Evolutionary conservation across 192 early-diverging fungal genomes (phyloP).

Genomic region (Coemansia sp.): DNA sequence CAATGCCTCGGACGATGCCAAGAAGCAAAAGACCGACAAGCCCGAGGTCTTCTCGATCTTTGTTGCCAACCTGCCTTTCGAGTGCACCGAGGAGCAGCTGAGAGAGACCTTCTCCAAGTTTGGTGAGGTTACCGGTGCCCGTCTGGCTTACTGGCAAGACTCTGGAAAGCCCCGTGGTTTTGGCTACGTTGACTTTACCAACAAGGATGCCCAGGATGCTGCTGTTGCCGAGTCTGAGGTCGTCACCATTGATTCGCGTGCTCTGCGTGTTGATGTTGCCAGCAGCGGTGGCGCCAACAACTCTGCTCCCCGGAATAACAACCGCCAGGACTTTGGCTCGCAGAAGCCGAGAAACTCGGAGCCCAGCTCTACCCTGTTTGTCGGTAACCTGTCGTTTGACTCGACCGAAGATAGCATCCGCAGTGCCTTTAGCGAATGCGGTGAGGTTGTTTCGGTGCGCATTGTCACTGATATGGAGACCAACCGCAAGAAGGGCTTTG

Average conservation of each 20-base stretch:
- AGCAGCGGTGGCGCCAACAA: constrained; percentile 6
- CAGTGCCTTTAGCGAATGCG: constrained; percentile 91
- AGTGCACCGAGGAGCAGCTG: constrained; percentile 70
- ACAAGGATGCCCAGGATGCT: constrained; percentile 59
- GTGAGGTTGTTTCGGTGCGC: constrained; percentile 80
- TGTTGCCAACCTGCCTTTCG: constrained; percentile 88
- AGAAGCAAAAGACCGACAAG: constrained; percentile 57
- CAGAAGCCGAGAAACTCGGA: constrained; percentile 52
- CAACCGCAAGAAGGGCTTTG: constrained; percentile 89
- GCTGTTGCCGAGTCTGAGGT: constrained; percentile 64
- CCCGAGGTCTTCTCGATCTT: constrained; percentile 72
- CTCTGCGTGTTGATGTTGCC: constrained; percentile 70
- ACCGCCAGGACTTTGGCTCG: constrained; percentile 17
- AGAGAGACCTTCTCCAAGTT: constrained; percentile 64
- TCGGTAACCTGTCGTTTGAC: constrained; percentile 85
- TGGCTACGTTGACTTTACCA: constrained; percentile 85
- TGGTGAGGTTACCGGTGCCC: constrained; percentile 69
- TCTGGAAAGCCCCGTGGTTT: constrained; percentile 64
- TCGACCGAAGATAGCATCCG: constrained; percentile 86
- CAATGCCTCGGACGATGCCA: constrained; percentile 30
- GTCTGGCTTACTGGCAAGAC: constrained; percentile 73
- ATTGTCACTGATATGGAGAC: constrained; percentile 76
- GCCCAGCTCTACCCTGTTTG: constrained; percentile 72
- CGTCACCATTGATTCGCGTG: constrained; percentile 78
- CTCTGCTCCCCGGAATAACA: constrained; percentile 16